Conservation (phyloP, 176 grass and related monocot genomes). For the Eremochloa ophiuroides region DNA sequence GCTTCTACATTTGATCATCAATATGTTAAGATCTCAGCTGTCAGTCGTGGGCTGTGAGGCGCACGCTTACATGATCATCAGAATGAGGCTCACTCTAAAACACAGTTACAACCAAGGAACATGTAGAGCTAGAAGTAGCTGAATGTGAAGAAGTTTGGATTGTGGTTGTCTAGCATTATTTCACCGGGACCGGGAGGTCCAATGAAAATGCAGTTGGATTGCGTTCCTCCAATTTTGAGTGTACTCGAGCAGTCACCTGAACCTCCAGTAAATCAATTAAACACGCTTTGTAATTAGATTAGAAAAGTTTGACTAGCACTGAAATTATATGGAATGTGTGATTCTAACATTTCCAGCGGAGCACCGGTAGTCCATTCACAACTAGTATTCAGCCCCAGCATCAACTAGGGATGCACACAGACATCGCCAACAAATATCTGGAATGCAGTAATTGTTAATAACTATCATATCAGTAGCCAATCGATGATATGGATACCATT, state of each 20-base stretch:
- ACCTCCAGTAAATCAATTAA: not conserved
- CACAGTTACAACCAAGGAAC: not conserved
- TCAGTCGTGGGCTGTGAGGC: not conserved
- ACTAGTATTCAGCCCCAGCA: not conserved
- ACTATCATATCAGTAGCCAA: no score
- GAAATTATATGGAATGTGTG: not conserved
- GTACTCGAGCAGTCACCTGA: no score
- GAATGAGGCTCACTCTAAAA: not conserved
- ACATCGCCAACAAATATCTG: not conserved
- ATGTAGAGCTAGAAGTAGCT: no score
- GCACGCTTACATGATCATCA: not conserved
- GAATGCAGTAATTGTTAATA: not conserved
- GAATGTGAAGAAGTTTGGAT: no score
- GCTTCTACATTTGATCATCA: not conserved
- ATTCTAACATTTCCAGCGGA: not conserved
- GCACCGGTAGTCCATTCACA: not conserved
- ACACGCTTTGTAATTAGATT: not conserved
- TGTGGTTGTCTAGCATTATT: no score
- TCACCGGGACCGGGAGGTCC: no score
- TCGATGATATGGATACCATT: not conserved
- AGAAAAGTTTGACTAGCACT: not conserved
- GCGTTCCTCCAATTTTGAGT: no score
- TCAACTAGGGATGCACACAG: no score
- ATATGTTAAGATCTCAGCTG: not conserved
- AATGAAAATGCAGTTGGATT: no score